phyloP scores from a whole-genome alignment of 139 green algal species.

The Medakamo hakoo region DNA sequence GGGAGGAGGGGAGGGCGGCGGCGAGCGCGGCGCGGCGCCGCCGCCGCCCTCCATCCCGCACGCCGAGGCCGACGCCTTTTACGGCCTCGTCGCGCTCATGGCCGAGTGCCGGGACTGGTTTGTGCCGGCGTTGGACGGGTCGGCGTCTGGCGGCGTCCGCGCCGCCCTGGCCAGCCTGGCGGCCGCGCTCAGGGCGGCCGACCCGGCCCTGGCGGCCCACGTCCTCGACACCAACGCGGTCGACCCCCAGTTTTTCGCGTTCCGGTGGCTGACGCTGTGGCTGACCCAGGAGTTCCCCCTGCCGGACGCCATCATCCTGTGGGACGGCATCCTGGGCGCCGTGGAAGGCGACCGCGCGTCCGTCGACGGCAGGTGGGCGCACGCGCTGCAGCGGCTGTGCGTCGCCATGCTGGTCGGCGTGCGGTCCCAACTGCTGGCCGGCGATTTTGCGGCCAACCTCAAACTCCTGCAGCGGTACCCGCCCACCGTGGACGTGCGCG shows the following conservation, averaged over 20 bases:
- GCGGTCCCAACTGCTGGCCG: conserved; percentile 39
- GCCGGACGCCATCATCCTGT: conserved; percentile 65
- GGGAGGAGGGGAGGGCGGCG: neutral
- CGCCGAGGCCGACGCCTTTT: conserved; percentile 90
- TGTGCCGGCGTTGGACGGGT: conserved; percentile 57
- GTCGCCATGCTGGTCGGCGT: conserved; percentile 70
- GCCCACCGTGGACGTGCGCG: conserved; percentile 30
- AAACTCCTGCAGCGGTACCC: conserved; percentile 85
- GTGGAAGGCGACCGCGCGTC: conserved; percentile 26
- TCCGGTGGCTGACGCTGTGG: conserved; percentile 87
- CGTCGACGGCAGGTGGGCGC: too few relatives aligned
- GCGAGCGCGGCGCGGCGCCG: neutral
- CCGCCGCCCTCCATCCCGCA: conserved; percentile 1
- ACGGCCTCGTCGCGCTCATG: conserved; percentile 75
- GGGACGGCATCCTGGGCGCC: conserved; percentile 68
- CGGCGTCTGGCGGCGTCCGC: neutral
- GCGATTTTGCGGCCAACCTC: conserved; percentile 77
- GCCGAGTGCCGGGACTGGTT: conserved; percentile 83
- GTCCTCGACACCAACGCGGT: conserved; percentile 18
- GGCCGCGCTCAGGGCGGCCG: neutral
- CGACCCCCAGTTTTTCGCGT: conserved; percentile 83
- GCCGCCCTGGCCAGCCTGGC: neutral
- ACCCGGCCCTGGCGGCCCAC: conserved; percentile 4
- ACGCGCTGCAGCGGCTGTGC: conserved; percentile 71
- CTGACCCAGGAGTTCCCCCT: conserved; percentile 76